A percentile compares a stretch with the other conserved stretches of the same genome.
Evolutionary conservation across 2,329 filamentous ascomycete species (phyloP).

Genomic region (Colletotrichum sublineola): DNA sequence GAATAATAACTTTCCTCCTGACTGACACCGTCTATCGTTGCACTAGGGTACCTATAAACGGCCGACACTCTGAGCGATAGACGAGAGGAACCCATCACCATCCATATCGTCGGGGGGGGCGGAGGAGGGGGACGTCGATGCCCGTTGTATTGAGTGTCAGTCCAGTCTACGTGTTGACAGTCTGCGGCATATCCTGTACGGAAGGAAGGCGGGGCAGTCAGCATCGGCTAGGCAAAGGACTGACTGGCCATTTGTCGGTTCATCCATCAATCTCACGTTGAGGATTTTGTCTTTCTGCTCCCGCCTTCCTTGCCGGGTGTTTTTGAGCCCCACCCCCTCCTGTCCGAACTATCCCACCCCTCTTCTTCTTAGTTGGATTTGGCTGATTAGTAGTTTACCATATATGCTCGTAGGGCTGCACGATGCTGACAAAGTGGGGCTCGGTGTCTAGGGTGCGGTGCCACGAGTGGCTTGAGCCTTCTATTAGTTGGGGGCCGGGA

Average conservation of each 20-base stretch:
- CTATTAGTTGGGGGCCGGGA: constrained; percentile 1
- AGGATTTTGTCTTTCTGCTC: neutral
- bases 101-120: neutral
- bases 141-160: neutral
- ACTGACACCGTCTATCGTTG: neutral
- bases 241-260: constrained; percentile 27
- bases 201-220: constrained; percentile 4
- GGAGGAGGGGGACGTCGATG: neutral
- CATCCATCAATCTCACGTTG: constrained; percentile 1
- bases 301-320: constrained; percentile 4
- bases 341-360: neutral
- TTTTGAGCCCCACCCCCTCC: neutral
- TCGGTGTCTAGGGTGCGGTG: neutral
- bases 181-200: neutral
- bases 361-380: neutral
- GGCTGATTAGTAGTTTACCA: constrained; percentile 13
- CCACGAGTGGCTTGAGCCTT: constrained; percentile 14
- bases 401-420: constrained; percentile 33
- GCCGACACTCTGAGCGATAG: neutral
- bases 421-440: constrained; percentile 31
- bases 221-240: neutral
- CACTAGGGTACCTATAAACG: neutral
- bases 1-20: neutral
- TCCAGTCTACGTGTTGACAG: neutral
- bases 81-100: neutral